phyloP scores from a whole-genome alignment of 768 basidiomycete species.

The Auriculariales sp. region DNA sequence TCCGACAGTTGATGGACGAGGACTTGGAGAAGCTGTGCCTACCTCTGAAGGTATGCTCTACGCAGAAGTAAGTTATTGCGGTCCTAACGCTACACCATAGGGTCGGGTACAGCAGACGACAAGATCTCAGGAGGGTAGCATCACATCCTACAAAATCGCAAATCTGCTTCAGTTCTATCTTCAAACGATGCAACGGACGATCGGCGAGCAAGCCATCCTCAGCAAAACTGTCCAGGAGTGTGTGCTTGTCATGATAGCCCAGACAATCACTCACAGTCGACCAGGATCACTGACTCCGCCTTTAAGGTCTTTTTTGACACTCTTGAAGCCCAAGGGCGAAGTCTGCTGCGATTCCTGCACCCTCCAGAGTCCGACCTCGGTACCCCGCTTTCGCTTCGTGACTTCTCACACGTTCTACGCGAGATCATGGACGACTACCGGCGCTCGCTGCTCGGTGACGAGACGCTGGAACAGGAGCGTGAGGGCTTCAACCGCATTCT shows the following conservation, averaged over 20 bases:
- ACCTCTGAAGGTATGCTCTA: slow-evolving; percentile 60
- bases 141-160: slow-evolving; percentile 82
- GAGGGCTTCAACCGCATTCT: slow-evolving; percentile 57
- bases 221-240: slow-evolving; percentile 71
- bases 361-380: slow-evolving; percentile 47
- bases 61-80: background rate
- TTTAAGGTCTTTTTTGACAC: slow-evolving; percentile 81
- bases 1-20: slow-evolving; percentile 64
- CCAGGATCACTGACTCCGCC: slow-evolving; percentile 65
- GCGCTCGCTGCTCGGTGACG: slow-evolving; percentile 64
- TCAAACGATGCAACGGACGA: slow-evolving; percentile 82
- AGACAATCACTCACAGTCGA: background rate
- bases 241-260: slow-evolving; percentile 10
- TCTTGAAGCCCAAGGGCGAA: slow-evolving; percentile 70
- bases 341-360: slow-evolving; percentile 26
- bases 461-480: slow-evolving; percentile 20
- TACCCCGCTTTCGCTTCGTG: slow-evolving; percentile 63
- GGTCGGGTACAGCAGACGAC: slow-evolving; percentile 87
- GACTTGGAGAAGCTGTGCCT: slow-evolving; percentile 72
- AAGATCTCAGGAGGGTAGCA: slow-evolving; percentile 83
- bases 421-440: slow-evolving; percentile 86
- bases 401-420: slow-evolving; percentile 69
- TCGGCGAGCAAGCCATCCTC: slow-evolving; percentile 71
- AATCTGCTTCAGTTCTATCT: slow-evolving; percentile 93
- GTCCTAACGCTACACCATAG: slow-evolving; percentile 21